Evolutionary conservation across 2,329 filamentous ascomycete species (phyloP).

Genomic region (Scedosporium aurantiacum): DNA sequence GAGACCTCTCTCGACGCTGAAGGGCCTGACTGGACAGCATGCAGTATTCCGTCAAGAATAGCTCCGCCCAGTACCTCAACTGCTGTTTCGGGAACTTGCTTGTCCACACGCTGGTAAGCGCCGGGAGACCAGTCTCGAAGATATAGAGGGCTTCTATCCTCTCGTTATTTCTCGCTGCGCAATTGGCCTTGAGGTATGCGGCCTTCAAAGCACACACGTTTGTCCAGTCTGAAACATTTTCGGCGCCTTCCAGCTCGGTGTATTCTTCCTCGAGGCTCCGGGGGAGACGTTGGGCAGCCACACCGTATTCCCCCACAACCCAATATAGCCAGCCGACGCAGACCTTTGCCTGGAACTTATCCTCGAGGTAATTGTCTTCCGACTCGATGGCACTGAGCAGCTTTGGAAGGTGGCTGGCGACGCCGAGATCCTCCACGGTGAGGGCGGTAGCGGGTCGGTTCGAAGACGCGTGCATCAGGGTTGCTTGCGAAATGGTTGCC

Average conservation of each 20-base stretch:
- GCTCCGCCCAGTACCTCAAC: constrained; percentile 67
- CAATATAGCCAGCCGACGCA: constrained; percentile 81
- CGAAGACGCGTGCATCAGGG: constrained; percentile 28
- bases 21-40: constrained; percentile 54
- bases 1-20: constrained; percentile 36
- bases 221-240: constrained; percentile 60
- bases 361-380: constrained; percentile 42
- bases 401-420: constrained; percentile 33
- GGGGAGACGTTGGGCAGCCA: constrained; percentile 52
- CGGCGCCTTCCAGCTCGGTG: constrained; percentile 38
- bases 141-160: constrained; percentile 51
- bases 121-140: constrained; percentile 55
- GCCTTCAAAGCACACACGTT: constrained; percentile 71
- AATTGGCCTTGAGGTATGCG: constrained; percentile 64
- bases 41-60: constrained; percentile 64
- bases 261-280: constrained; percentile 47
- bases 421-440: constrained; percentile 32
- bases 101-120: constrained; percentile 42
- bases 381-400: constrained; percentile 47
- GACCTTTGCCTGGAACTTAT: constrained; percentile 67
- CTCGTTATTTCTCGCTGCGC: constrained; percentile 37
- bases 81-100: constrained; percentile 48
- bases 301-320: constrained; percentile 56
- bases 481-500: constrained; percentile 48
- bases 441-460: constrained; percentile 30